Evolutionary conservation across 371 early-diverging fungal genomes (phyloP).

Genomic region (Actinomortierella ambigua): DNA sequence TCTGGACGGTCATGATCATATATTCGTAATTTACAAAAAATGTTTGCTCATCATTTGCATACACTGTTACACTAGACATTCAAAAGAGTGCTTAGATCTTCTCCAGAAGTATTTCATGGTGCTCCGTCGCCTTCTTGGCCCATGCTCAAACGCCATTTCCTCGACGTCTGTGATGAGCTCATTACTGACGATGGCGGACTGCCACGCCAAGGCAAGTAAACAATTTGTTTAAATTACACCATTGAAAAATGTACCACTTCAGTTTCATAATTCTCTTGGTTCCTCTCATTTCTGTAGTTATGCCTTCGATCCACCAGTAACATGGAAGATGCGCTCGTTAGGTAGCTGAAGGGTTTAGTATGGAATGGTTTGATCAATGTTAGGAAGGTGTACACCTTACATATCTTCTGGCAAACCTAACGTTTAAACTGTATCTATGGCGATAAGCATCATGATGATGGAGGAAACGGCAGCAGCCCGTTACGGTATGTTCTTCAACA

Average conservation of each 20-base stretch:
- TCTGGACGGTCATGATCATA: background rate
- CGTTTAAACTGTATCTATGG: background rate
- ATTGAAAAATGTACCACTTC: background rate
- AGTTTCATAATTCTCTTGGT: no score
- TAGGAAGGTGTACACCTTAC: background rate
- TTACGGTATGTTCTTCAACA: constrained; percentile 24
- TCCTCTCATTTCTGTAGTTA: constrained; percentile 5
- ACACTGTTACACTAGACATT: constrained; percentile 3
- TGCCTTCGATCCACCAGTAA: constrained; percentile 19
- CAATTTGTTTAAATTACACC: background rate
- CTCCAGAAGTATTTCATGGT: constrained; percentile 24
- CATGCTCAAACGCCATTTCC: constrained; percentile 15
- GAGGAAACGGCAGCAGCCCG: constrained; percentile 41
- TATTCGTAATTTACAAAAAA: background rate
- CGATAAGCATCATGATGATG: constrained; percentile 34
- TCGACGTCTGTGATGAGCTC: constrained; percentile 27
- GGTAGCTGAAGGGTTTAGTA: constrained; percentile 5
- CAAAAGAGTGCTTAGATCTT: constrained; percentile 17
- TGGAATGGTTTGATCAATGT: background rate
- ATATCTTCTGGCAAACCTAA: background rate
- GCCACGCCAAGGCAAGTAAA: constrained; percentile 31
- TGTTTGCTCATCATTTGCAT: no score
- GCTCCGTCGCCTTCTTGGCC: constrained; percentile 21
- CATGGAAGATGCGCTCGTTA: constrained; percentile 30
- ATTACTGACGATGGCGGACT: constrained; percentile 18